Conservation (phyloP, 805 yeast genomes). For the Scheffersomyces stipitis region DNA sequence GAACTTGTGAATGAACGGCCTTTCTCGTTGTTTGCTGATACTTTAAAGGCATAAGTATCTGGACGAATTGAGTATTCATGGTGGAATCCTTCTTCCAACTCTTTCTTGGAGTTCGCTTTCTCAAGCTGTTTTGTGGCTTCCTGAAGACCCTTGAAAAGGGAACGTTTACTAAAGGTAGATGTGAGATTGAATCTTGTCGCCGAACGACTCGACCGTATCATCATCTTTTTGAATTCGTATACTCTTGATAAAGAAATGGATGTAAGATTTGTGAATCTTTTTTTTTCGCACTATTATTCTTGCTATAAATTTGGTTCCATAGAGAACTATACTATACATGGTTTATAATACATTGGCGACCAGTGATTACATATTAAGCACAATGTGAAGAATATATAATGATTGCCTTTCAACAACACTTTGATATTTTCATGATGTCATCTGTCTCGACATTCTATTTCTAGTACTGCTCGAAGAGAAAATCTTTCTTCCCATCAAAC, state of each 20-base stretch:
- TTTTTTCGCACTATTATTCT: too few relatives aligned
- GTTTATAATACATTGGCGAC: too few relatives aligned
- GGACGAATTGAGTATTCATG: constrained; percentile 48
- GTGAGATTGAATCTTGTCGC: too few relatives aligned
- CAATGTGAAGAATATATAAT: too few relatives aligned
- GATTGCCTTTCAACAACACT: too few relatives aligned
- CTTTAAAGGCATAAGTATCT: constrained; percentile 45
- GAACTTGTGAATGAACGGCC: constrained; percentile 12
- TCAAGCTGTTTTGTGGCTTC: constrained; percentile 15
- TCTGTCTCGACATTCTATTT: neutral
- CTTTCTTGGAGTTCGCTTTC: constrained; percentile 7
- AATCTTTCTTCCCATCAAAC: constrained; percentile 45
- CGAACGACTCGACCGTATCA: neutral
- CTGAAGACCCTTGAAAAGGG: constrained; percentile 20
- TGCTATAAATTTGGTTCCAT: too few relatives aligned
- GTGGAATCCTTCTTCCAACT: constrained; percentile 20
- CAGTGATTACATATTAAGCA: too few relatives aligned
- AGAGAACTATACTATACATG: too few relatives aligned
- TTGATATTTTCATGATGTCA: too few relatives aligned
- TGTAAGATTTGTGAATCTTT: too few relatives aligned
- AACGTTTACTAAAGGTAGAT: too few relatives aligned
- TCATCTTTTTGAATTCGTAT: neutral
- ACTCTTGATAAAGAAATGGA: neutral
- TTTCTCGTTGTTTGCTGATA: constrained; percentile 21
- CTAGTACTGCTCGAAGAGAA: constrained; percentile 13